Evolutionary conservation across 2,329 filamentous ascomycete species (phyloP).

Genomic region (Teratosphaeria nubilosa): DNA sequence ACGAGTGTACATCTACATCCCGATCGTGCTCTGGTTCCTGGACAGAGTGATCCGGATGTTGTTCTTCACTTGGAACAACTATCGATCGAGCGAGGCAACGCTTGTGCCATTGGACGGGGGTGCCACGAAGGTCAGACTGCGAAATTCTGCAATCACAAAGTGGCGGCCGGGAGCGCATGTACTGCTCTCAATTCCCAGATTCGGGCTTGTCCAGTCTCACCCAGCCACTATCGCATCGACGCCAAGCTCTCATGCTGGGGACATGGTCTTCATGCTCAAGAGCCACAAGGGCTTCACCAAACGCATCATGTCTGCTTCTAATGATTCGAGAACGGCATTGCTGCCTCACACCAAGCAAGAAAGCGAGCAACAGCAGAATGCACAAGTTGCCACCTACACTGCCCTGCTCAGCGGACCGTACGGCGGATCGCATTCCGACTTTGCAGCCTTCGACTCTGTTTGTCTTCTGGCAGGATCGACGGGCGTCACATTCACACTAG

Average conservation of each 20-base stretch:
- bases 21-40: constrained; percentile 15
- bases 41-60: constrained; percentile 20
- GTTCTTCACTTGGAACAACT: constrained; percentile 26
- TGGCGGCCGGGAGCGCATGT: constrained; percentile 26
- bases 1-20: constrained; percentile 20
- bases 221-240: constrained; percentile 21
- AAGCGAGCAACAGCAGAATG: constrained; percentile 4
- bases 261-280: constrained; percentile 20
- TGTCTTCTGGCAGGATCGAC: constrained; percentile 18
- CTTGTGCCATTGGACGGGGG: constrained; percentile 22
- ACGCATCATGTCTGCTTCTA: constrained; percentile 15
- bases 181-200: constrained; percentile 17
- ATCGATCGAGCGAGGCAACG: constrained; percentile 16
- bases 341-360: constrained; percentile 8
- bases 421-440: constrained; percentile 13
- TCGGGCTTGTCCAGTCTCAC: constrained; percentile 18
- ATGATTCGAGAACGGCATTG: constrained; percentile 10
- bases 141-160: constrained; percentile 24
- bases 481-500: constrained; percentile 19
- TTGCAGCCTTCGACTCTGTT: constrained; percentile 19
- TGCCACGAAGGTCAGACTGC: constrained; percentile 28
- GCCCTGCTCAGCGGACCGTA: constrained; percentile 20
- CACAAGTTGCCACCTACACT: constrained; percentile 7
- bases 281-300: constrained; percentile 20
- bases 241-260: constrained; percentile 15